Evolutionary conservation across 176 grass and related monocot genomes (phyloP).

Genomic region (Guadua angustifolia): DNA sequence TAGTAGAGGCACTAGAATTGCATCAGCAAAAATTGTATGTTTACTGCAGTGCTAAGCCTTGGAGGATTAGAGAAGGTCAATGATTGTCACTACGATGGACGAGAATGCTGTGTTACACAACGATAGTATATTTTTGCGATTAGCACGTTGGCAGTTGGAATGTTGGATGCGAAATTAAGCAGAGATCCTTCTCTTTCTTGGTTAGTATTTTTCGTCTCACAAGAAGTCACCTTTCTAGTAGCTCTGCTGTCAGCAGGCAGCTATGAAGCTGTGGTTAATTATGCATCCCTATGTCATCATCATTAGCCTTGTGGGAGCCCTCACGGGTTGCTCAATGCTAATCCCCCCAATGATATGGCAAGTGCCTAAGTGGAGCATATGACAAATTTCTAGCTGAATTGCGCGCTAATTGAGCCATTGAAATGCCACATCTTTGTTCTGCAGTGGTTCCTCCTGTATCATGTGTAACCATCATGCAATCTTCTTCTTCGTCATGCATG

Average conservation of each 20-base stretch:
- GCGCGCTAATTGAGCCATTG: neutral
- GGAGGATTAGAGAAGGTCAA: neutral
- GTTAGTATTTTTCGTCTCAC: too few relatives aligned
- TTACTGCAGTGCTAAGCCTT: neutral
- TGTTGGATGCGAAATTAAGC: too few relatives aligned
- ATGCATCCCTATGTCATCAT: neutral
- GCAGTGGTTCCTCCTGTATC: neutral
- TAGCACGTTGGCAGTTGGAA: too few relatives aligned
- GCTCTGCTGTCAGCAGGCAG: too few relatives aligned
- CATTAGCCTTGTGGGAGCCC: neutral
- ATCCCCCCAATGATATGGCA: too few relatives aligned
- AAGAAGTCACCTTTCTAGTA: too few relatives aligned
- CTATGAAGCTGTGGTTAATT: too few relatives aligned
- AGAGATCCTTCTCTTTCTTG: too few relatives aligned
- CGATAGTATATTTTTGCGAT: neutral
- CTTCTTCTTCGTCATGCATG: slow-evolving; percentile 2
- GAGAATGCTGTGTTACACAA: neutral
- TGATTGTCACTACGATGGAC: neutral
- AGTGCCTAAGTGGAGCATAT: neutral
- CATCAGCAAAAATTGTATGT: neutral
- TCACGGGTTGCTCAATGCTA: neutral
- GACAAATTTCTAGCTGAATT: neutral
- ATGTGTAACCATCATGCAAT: neutral
- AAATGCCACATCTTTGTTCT: neutral
- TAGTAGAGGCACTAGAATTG: neutral